Evolutionary conservation across 2,329 filamentous ascomycete genomes (phyloP).

Genomic region (Hymenoscyphus fructigenus): DNA sequence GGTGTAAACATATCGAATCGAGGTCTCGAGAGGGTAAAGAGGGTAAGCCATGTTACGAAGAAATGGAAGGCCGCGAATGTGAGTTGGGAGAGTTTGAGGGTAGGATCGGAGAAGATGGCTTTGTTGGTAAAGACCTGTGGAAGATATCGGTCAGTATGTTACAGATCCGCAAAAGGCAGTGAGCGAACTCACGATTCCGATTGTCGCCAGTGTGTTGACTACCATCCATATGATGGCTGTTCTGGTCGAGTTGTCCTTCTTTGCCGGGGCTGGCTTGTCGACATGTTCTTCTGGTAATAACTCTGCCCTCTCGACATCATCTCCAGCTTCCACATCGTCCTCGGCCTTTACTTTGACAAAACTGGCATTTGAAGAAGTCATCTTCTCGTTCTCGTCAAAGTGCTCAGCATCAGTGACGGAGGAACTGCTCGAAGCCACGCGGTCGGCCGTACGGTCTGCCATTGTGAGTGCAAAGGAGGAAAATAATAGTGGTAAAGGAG

Average conservation of each 20-base stretch:
- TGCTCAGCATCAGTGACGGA: conserved; percentile 29
- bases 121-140: conserved; percentile 63
- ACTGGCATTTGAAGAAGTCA: conserved; percentile 24
- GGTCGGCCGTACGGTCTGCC: conserved; percentile 29
- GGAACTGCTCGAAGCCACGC: conserved; percentile 31
- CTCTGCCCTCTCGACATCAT: conserved; percentile 44
- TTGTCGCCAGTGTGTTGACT: conserved; percentile 62
- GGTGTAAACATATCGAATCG: conserved; percentile 58
- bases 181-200: conserved; percentile 54
- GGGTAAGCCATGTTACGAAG: conserved; percentile 61
- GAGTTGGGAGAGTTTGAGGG: conserved; percentile 60
- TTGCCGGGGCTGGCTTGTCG: conserved; percentile 34
- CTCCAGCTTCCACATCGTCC: conserved; percentile 40
- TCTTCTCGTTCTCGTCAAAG: conserved; percentile 34
- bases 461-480: conserved; percentile 21
- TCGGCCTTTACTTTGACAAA: conserved; percentile 30
- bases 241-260: conserved; percentile 36
- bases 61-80: conserved; percentile 70
- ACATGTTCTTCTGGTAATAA: conserved; percentile 39
- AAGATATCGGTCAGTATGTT: not conserved
- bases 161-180: not conserved
- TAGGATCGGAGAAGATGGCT: conserved; percentile 63
- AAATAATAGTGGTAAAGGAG: not conserved
- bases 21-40: conserved; percentile 61
- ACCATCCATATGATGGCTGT: conserved; percentile 54